These are phyloP conservation scores for Scedosporium dehoogii DNA, from an alignment of 2,329 filamentous ascomycete genomes.

Conservation along the genomic window DNA sequence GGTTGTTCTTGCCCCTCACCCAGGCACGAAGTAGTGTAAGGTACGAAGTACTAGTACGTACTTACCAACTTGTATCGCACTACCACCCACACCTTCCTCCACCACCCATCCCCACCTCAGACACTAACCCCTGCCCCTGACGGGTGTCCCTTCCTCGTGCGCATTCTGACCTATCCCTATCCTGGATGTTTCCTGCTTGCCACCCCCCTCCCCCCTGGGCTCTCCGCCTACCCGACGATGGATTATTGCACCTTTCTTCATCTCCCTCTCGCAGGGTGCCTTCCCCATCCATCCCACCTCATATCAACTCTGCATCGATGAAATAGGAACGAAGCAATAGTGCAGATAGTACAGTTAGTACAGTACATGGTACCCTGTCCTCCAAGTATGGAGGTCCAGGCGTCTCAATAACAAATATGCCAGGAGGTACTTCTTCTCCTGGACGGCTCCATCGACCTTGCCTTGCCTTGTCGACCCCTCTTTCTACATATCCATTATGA, in stretches of 20 bases:
- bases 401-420: too few species aligned
- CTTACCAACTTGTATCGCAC: neutral
- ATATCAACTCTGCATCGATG: too few species aligned
- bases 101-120: neutral
- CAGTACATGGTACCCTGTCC: too few species aligned
- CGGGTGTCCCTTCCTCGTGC: neutral
- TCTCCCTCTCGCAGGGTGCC: too few species aligned
- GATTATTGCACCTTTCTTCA: neutral
- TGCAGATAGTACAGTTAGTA: too few species aligned
- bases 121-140: constrained; percentile 1
- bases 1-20: too few species aligned
- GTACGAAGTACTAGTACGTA: too few species aligned
- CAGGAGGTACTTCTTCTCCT: too few species aligned
- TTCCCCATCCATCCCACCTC: too few species aligned
- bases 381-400: too few species aligned
- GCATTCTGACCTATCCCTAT: neutral
- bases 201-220: neutral
- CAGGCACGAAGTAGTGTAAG: too few species aligned
- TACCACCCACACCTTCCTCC: neutral
- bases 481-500: neutral
- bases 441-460: neutral
- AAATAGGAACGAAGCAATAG: too few species aligned
- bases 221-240: neutral
- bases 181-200: neutral
- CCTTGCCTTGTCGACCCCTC: neutral